Conservation (phyloP, 768 basidiomycete species). For the Terana coerulea region DNA sequence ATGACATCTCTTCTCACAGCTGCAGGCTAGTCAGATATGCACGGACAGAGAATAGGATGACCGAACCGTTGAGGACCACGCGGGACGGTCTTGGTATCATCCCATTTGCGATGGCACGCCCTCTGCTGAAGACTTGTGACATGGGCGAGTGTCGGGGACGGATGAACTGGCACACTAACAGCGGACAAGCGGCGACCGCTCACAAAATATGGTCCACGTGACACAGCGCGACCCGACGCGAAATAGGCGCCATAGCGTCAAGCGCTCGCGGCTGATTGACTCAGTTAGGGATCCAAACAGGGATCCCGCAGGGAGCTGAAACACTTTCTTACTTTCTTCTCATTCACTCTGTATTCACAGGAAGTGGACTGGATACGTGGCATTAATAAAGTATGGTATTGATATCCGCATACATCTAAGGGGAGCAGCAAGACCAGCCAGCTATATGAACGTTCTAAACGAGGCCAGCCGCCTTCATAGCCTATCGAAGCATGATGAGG, state of each 20-base stretch:
- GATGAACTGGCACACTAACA: slow-evolving; percentile 6
- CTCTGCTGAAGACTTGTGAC: slow-evolving; percentile 4
- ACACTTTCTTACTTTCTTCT: too few species aligned
- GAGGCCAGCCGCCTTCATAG: slow-evolving; percentile 75
- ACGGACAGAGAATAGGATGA: background rate
- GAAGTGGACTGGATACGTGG: background rate
- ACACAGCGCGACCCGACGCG: slow-evolving; percentile 1
- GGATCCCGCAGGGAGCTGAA: too few species aligned
- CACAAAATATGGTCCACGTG: slow-evolving; percentile 4
- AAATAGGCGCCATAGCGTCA: background rate
- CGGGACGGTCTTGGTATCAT: background rate
- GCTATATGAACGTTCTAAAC: slow-evolving; percentile 37
- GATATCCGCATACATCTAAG: slow-evolving; percentile 3
- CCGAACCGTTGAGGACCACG: background rate
- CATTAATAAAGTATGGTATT: background rate
- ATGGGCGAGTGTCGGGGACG: slow-evolving; percentile 3
- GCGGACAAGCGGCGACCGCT: slow-evolving; percentile 7
- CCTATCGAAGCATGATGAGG: slow-evolving; percentile 37
- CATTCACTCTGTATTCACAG: too few species aligned
- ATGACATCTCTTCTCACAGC: slow-evolving; percentile 1
- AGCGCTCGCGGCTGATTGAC: background rate
- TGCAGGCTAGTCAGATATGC: background rate
- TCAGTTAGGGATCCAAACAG: too few species aligned
- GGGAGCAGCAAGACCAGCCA: slow-evolving; percentile 1
- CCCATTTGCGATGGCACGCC: slow-evolving; percentile 1